Percentiles rank a stretch among this genome's conserved stretches.
Evolutionary conservation across 495 filamentous ascomycete species (phyloP).

Genomic region (Neurospora terricola): DNA sequence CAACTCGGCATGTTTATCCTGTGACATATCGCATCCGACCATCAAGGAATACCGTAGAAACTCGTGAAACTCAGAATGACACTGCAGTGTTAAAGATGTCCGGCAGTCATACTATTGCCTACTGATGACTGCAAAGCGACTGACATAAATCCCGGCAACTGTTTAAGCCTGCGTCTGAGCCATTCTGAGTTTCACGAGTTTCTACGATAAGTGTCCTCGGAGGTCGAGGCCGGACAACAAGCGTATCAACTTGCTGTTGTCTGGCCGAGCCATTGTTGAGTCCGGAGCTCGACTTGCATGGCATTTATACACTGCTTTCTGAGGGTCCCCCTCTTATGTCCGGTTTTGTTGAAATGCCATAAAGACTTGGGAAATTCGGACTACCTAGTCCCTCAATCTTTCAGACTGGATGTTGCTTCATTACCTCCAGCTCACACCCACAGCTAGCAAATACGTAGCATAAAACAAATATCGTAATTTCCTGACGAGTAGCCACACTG

Average conservation of each 20-base stretch:
- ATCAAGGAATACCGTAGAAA: background rate
- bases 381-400: background rate
- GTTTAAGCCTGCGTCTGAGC: background rate
- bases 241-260: background rate
- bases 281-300: background rate
- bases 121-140: background rate
- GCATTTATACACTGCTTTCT: background rate
- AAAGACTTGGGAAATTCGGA: background rate
- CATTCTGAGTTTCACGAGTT: background rate
- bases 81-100: background rate
- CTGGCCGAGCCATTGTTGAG: background rate
- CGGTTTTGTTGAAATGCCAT: background rate
- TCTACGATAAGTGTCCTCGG: background rate
- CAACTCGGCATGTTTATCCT: background rate
- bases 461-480: background rate
- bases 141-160: background rate
- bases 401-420: background rate
- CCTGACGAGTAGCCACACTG: background rate
- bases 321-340: background rate
- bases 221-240: background rate
- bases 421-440: background rate
- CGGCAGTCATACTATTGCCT: background rate
- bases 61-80: background rate
- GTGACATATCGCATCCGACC: background rate
- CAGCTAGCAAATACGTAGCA: background rate